Base-by-base conservation (phyloP, 352 stramenopile genomes). In the Phytophthora quininea region DNA sequence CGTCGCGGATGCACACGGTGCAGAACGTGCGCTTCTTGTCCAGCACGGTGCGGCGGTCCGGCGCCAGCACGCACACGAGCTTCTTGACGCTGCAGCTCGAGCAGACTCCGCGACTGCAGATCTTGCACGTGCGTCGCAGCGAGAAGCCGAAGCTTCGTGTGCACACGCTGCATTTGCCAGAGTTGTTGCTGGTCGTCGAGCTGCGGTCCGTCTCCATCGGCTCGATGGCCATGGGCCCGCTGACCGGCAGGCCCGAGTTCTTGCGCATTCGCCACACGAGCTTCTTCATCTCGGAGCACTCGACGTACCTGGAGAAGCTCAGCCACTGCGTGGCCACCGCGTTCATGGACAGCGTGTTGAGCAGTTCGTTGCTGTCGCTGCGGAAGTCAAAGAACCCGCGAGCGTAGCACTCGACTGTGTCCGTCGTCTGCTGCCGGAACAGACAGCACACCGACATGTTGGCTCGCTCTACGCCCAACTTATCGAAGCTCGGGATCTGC, bases 271-370 rank as follows among this genome's bases (percentile, higher is more conserved):
- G 71, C 65, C 79, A 88, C 67, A 79, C 71, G 27, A 91, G 66
- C 56, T 90, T 91, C 69, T 90, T 90, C 69, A 89, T 85, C 62
- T 83, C 76, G 14, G 77, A 77, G 54, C 74, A 83, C 54, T 87
- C 58, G 53, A 74, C 19, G 53, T 59, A 60, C 51, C 60, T 68
- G 27, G 74, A 65, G 15, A 71, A 72, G 19, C 60, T 66, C 9
- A 86, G 49, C 64, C 84, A 73, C 43, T 86, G 74, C 10, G 84
- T 74, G 0, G 80, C 76, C 4, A 77, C 69, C 4, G 87, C 43
- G 27, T 68, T 77, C 27, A 89, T 59, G 1, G 73, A 64, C 19
- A 74, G 54, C 3, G 51, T 74, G 37, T 82, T 79, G 19, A 86
- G 24, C n/a, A 90, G 45, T n/a, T 78, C 69, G 11, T 53, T 82